Base-by-base conservation (phyloP, 2,329 filamentous ascomycete genomes). In the Daldinia sp. region DNA sequence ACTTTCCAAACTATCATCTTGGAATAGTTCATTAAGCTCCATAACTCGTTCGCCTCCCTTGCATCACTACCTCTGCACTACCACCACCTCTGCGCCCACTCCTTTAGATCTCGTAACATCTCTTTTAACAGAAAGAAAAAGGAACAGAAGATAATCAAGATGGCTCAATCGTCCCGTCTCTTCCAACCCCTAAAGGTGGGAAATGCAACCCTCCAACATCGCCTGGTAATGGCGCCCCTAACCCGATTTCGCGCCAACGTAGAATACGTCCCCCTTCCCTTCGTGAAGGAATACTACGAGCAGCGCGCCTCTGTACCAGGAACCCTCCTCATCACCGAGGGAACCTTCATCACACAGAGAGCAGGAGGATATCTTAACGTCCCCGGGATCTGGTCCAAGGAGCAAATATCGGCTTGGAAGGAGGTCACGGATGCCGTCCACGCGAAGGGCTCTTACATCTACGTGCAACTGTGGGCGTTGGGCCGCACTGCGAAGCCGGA, bases 391-490 rank as follows among this genome's bases (percentile, higher is more conserved):
- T 87, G 79, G 72, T 82, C 71, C 54, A 73, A 79, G 2, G 79
- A 77, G 6, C 84, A 87, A 66, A 77, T 87, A 57, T 77, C 78
- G 1, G 82, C 78, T 0, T 89, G 87, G 87, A 84, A 80, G 60
- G 75, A 79, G 30, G 76, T 89, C 54, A 86, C 83, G 1, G 82
- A 85, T 48, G 83, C 81, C 2, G 85, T 89, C 4, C 87, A 90
- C 74, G 77, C 77, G 29, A 85, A 87, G 71, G 83, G 84, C 41
- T 80, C 79, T 27, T 84, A 80, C 70, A 85, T 88, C 67, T 88
- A 80, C 75, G 70, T 81, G 10, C 87, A 90, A 70, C 76, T 90
- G 1, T 88, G 83, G 83, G 82, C 80, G 0, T 73, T 86, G 4
- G 86, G 87, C n/a, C 81, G 87, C 4, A 77, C 79, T 6, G 82